These are phyloP conservation scores for Metrosideros polymorpha DNA, from an alignment of 441 rosid genomes.

Conservation along the genomic window DNA sequence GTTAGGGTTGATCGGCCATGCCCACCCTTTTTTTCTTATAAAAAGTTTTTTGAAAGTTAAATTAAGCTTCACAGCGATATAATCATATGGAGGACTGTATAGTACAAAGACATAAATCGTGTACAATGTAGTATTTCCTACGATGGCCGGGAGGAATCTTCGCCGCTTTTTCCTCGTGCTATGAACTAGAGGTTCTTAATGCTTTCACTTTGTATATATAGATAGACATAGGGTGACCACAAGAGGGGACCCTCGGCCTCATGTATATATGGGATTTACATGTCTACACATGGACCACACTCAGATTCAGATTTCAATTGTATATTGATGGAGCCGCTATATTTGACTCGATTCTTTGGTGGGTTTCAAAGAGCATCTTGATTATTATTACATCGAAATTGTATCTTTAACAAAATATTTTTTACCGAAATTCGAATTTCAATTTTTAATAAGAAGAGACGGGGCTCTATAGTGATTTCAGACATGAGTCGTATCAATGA, in stretches of 20 bases:
- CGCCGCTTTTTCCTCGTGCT: not conserved
- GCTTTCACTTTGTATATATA: not conserved
- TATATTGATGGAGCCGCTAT: not conserved
- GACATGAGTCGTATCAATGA: no score
- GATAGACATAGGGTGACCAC: not conserved
- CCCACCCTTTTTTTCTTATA: not conserved
- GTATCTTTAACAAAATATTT: no score
- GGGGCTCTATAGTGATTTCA: no score
- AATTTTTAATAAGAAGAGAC: no score
- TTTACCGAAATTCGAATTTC: no score
- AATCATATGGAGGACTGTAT: not conserved
- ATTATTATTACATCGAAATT: not conserved
- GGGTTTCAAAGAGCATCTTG: not conserved
- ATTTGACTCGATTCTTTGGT: not conserved
- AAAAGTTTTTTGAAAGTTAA: not conserved
- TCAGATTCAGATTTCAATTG: not conserved
- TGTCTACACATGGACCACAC: not conserved
- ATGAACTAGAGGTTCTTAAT: not conserved
- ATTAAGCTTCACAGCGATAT: not conserved
- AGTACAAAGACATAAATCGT: not conserved
- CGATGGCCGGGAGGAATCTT: not conserved
- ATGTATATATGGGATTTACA: not conserved
- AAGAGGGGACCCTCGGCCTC: not conserved
- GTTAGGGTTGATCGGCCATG: not conserved
- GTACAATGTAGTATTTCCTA: not conserved